Evolutionary conservation across 176 grass and related monocot species (phyloP).

Genomic region (Triticum turgidum): DNA sequence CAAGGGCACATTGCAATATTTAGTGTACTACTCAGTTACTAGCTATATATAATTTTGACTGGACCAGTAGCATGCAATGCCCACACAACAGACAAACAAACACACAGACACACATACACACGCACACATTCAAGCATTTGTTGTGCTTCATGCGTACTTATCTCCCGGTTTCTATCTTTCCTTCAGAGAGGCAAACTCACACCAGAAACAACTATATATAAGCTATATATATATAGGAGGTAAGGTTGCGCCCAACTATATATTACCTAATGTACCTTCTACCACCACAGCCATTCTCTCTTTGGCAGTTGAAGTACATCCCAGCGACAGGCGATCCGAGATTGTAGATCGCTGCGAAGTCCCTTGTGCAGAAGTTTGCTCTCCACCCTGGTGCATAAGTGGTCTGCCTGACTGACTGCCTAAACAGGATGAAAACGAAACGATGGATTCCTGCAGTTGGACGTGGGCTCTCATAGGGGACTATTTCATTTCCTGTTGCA

Average conservation of each 20-base stretch:
- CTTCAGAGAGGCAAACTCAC: constrained; percentile 19
- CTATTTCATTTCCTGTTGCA: constrained; percentile 76
- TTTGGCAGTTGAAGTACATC: constrained; percentile 91
- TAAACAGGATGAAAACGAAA: constrained; percentile 84
- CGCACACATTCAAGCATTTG: background rate
- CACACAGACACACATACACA: background rate
- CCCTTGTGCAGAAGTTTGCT: constrained; percentile 78
- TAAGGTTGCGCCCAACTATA: background rate
- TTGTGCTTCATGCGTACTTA: background rate
- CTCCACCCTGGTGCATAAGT: constrained; percentile 77
- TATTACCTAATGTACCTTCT: constrained; percentile 71
- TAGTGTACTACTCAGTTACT: background rate
- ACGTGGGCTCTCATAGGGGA: constrained; percentile 75
- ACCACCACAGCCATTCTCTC: constrained; percentile 86
- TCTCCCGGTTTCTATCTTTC: constrained; percentile 8
- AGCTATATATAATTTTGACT: background rate
- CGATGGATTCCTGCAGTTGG: constrained; percentile 83
- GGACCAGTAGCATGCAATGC: background rate
- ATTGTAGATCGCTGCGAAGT: constrained; percentile 65
- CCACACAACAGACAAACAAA: background rate
- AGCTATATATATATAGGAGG: background rate
- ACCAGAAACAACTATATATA: background rate
- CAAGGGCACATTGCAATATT: background rate
- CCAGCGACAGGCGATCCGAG: constrained; percentile 67
- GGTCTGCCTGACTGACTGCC: constrained; percentile 60